A percentile compares a stretch with the other conserved stretches of the same genome.
phyloP scores from a whole-genome alignment of 768 basidiomycete genomes.

The Naganishia randhawae region DNA sequence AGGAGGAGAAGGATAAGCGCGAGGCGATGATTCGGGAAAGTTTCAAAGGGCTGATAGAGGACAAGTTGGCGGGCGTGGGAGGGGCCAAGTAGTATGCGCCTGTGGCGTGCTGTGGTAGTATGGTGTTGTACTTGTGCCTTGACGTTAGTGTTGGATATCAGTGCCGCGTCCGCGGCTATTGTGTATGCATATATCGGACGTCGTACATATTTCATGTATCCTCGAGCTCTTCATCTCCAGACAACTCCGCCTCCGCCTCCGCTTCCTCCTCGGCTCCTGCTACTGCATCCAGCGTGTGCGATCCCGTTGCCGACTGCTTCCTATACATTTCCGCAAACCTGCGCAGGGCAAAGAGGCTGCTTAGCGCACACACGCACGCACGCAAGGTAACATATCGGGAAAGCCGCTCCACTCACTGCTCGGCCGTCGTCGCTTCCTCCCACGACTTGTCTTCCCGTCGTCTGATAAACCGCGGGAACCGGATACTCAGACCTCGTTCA shows the following conservation, averaged over 20 bases:
- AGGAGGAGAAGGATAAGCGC: conserved; percentile 84
- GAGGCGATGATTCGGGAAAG: conserved; percentile 85
- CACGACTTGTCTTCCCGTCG: conserved; percentile 68
- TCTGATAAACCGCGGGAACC: conserved; percentile 82
- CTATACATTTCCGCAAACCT: conserved; percentile 20
- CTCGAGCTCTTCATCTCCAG: conserved; percentile 2
- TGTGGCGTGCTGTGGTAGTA: too few species aligned
- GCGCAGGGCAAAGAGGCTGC: not conserved
- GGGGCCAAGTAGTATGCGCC: not conserved
- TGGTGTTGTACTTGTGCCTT: too few species aligned
- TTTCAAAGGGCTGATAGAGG: conserved; percentile 71
- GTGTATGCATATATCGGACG: not conserved
- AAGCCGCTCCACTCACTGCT: conserved; percentile 53
- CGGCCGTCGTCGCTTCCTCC: conserved; percentile 68
- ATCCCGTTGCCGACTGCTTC: conserved; percentile 1
- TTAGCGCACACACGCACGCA: not conserved
- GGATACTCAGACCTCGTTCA: conserved; percentile 69
- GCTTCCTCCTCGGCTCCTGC: conserved; percentile 3
- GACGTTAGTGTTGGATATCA: too few species aligned
- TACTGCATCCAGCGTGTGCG: not conserved
- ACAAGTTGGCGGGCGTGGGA: conserved; percentile 26
- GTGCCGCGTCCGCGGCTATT: not conserved
- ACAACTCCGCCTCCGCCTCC: not conserved
- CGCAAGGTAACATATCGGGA: too few species aligned
- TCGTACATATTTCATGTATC: not conserved